phyloP scores from a whole-genome alignment of 2,329 filamentous ascomycete genomes.

The Talaromyces sp. region DNA sequence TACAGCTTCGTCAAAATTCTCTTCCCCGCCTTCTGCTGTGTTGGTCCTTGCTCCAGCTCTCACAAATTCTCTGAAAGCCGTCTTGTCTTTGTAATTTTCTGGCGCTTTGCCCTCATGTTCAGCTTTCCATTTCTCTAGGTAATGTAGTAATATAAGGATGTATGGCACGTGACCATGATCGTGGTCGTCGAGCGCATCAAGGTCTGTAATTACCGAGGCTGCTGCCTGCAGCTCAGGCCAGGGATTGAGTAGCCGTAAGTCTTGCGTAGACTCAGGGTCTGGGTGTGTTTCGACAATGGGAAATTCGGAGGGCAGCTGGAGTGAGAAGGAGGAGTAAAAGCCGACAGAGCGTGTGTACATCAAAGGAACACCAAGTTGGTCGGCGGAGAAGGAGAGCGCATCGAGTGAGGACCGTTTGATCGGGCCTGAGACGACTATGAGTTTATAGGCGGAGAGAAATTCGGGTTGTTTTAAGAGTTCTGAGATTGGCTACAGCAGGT shows the following conservation, averaged over 20 bases:
- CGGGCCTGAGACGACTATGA: slow-evolving; percentile 61
- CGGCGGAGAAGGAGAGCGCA: slow-evolving; percentile 50
- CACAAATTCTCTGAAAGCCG: slow-evolving; percentile 71
- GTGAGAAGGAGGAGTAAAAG: slow-evolving; percentile 86
- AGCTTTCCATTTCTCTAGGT: slow-evolving; percentile 75
- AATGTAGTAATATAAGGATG: slow-evolving; percentile 76
- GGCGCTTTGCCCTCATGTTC: slow-evolving; percentile 66
- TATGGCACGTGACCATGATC: slow-evolving; percentile 92
- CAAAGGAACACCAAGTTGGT: slow-evolving; percentile 64
- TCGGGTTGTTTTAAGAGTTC: slow-evolving; percentile 38
- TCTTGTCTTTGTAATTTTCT: slow-evolving; percentile 78
- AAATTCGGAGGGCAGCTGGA: slow-evolving; percentile 72
- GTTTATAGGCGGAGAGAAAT: slow-evolving; percentile 50
- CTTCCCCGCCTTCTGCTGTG: slow-evolving; percentile 82
- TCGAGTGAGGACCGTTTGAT: slow-evolving; percentile 52
- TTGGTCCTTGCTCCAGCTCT: slow-evolving; percentile 63
- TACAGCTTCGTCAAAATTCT: slow-evolving; percentile 93
- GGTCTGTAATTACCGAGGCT: slow-evolving; percentile 59
- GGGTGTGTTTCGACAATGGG: slow-evolving; percentile 96
- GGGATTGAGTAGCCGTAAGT: slow-evolving; percentile 77
- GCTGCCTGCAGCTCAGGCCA: slow-evolving; percentile 79
- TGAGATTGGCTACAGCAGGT: slow-evolving; percentile 31
- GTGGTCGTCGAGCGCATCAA: slow-evolving; percentile 69
- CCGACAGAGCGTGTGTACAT: slow-evolving; percentile 85
- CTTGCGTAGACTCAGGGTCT: slow-evolving; percentile 76